Base-by-base conservation (phyloP, 1,284 basidiomycete species). In the Sanghuangporus sanghuang region DNA sequence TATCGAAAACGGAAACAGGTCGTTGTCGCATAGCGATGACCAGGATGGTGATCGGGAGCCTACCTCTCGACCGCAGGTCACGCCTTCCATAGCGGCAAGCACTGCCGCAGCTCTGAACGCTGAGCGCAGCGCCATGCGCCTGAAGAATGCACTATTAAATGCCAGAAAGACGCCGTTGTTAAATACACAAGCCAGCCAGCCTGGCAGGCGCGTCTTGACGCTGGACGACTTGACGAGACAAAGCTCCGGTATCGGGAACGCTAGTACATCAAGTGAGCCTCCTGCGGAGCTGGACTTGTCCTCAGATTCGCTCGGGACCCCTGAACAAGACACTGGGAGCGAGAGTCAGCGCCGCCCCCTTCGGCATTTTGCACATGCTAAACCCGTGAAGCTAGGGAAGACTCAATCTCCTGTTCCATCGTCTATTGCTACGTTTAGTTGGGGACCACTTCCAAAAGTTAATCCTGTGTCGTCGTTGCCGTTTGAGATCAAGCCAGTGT, bases 91-190 rank as follows among this genome's bases (percentile, higher is more conserved):
- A 40, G 89, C 88, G 0, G 78, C 80, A 6, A 86, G 85, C 2
- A 90, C 90, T 0, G 89, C 90, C 0, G 88, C 88, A 1, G 89
- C 91, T 18, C 76, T 93, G 56, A 89, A 90, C 65, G 87, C 89
- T 0, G 92, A 93, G 73, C 79, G 87, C 21, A 83, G 87, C 18
- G 87, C 89, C 1, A 79, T 84, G 62, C 82, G 79, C 63, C 77
- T 93, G 56, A 93, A 92, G 74, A 79, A 79, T 3, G 85, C 85
- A 0, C 76, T 93, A n/a, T 72, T 91, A 27, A 73, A 77, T 2
- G 80, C 78, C 0, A 81, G 90, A 48, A 80, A 78, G 63, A 80
- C 85, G 67, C 90, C 90, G 0, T 72, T 90, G 46, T 72, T 91
- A 50, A 92, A 90, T 70, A 82, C 75, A 6, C 81, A 78, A 63